Evolutionary conservation across 306 rosid genomes (phyloP).

Genomic region (Canavalia ensiformis): DNA sequence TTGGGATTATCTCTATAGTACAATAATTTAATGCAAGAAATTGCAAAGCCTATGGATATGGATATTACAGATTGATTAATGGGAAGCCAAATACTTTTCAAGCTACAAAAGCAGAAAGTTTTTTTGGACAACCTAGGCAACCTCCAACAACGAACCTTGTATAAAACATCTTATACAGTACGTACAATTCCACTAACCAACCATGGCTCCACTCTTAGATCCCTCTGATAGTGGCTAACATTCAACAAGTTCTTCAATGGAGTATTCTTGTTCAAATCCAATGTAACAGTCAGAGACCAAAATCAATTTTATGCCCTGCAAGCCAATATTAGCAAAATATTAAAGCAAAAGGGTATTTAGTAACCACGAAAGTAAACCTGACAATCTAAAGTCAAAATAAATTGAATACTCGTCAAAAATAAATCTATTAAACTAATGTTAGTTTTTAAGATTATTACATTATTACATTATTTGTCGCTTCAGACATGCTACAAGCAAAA

Average conservation of each 20-base stretch:
- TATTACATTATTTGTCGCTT: neutral
- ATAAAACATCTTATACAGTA: neutral
- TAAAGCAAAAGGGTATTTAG: slow-evolving; percentile 21
- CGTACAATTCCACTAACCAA: neutral
- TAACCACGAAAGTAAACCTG: slow-evolving; percentile 17
- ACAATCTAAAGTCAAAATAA: slow-evolving; percentile 3
- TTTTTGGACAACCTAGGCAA: neutral
- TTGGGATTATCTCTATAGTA: neutral
- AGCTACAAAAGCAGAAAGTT: neutral
- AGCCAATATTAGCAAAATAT: slow-evolving; percentile 22
- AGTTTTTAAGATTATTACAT: slow-evolving; percentile 19
- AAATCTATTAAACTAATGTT: slow-evolving; percentile 26
- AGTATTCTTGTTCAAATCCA: slow-evolving; percentile 83
- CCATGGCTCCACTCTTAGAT: neutral
- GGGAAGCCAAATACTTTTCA: neutral
- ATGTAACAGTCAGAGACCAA: slow-evolving; percentile 94
- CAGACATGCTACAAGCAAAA: slow-evolving; percentile 7
- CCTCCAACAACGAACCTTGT: too few species aligned
- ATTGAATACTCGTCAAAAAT: slow-evolving; percentile 16
- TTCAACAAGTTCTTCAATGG: slow-evolving; percentile 53
- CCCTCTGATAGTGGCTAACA: neutral
- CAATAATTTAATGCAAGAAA: neutral
- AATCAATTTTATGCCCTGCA: slow-evolving; percentile 78
- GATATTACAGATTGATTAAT: neutral
- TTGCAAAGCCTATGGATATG: neutral